These are phyloP conservation scores for Cystobasidiaceae sp. DNA, from an alignment of 1,284 basidiomycete genomes.

Conservation along the genomic window DNA sequence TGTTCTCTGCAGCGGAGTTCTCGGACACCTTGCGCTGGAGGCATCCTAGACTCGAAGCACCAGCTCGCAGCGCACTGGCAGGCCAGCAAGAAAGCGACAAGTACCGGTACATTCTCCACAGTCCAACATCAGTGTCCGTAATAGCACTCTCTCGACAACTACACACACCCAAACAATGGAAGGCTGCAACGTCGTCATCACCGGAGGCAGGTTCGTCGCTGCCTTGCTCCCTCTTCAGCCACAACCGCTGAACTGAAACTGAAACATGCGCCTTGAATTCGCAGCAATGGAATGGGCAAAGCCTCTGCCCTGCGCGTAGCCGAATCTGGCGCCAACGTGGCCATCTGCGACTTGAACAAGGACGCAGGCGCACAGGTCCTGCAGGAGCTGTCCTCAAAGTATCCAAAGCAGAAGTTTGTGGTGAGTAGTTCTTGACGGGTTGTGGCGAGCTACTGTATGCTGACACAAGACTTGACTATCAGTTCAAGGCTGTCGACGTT, in stretches of 20 bases:
- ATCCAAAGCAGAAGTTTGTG: slow-evolving; percentile 1
- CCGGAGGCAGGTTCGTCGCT: background rate
- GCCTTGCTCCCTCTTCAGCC: too few relatives aligned
- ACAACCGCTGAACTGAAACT: background rate
- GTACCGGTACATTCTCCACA: too few relatives aligned
- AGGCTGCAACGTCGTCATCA: background rate
- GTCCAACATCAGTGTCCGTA: too few relatives aligned
- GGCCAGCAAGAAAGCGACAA: too few relatives aligned
- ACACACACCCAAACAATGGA: background rate
- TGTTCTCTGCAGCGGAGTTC: too few relatives aligned
- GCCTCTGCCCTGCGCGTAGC: slow-evolving; percentile 11
- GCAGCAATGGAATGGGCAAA: slow-evolving; percentile 30
- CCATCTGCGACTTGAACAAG: slow-evolving; percentile 21
- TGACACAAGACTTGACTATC: background rate
- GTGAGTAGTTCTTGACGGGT: background rate
- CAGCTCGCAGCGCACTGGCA: too few relatives aligned
- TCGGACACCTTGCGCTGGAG: too few relatives aligned
- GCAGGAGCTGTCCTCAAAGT: background rate
- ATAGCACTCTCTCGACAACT: too few relatives aligned
- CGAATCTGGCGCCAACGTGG: slow-evolving; percentile 21
- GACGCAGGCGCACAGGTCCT: slow-evolving; percentile 5
- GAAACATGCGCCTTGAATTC: too few relatives aligned
- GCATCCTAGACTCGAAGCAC: too few relatives aligned
- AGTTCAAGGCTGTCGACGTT: slow-evolving; percentile 28
- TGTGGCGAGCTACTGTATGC: background rate